Percentiles rank a stretch among this genome's conserved stretches.
These are phyloP conservation scores for Ilyonectria sp. DNA, from an alignment of 2,329 filamentous ascomycete species.

Conservation along the genomic window DNA sequence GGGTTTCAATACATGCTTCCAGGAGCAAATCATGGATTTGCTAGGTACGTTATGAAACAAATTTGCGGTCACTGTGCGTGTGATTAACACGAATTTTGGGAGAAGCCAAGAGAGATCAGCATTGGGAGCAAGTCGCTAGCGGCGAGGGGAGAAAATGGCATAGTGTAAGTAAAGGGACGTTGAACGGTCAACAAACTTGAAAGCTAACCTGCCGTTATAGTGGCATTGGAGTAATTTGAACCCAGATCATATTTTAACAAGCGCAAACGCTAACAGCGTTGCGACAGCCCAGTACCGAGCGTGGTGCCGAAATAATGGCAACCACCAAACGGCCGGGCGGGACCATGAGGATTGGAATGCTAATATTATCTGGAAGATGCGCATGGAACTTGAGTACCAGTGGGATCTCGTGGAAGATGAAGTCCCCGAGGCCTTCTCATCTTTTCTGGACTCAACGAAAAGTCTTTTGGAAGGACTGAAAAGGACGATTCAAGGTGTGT, in stretches of 20 bases:
- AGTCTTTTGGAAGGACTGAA: conserved; percentile 2
- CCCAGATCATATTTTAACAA: not conserved
- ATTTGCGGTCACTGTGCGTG: not conserved
- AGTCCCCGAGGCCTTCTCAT: conserved; percentile 18
- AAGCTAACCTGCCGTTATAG: conserved; percentile 23
- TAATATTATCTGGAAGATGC: conserved; percentile 53
- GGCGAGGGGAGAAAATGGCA: conserved; percentile 32
- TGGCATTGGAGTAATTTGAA: conserved; percentile 42
- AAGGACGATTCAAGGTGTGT: conserved; percentile 13
- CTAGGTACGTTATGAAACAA: conserved; percentile 32
- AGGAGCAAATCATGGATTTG: conserved; percentile 33
- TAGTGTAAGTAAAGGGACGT: conserved; percentile 33
- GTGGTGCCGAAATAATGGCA: conserved; percentile 49
- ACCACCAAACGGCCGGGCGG: conserved; percentile 40
- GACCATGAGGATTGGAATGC: conserved; percentile 50
- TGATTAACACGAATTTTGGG: not conserved
- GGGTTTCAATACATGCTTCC: conserved; percentile 33
- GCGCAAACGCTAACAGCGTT: conserved; percentile 9
- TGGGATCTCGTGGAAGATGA: conserved; percentile 52
- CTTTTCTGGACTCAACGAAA: not conserved
- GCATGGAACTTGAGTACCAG: conserved; percentile 45
- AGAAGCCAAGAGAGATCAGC: conserved; percentile 22
- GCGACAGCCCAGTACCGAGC: conserved; percentile 49
- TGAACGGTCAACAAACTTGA: accelerated
- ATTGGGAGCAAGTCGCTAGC: conserved; percentile 41